Percentiles rank a stretch among this genome's conserved stretches.
Conservation (phyloP, 176 grass and related monocot genomes). For the Hordeum vulgare region MorexV3_pseudomolecules_assembly NC_058518.1:458798137-458798636, state of each 20-base stretch:
- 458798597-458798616: background rate
- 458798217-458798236: background rate
- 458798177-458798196: background rate
- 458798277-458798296: background rate
- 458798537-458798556: background rate
- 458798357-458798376: background rate
- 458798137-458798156: background rate
- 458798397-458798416: background rate
- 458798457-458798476: background rate
- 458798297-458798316: background rate
- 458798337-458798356: background rate
- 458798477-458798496: background rate
- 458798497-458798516: background rate
- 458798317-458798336: background rate
- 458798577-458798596: background rate
- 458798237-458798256: background rate
- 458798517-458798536: background rate
- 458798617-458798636: background rate
- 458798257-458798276: background rate
- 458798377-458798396: background rate
- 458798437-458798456: background rate
- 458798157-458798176: background rate
- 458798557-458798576: background rate
- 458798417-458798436: background rate
- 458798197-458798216: background rate